These are phyloP conservation scores for Dothistroma pini DNA, from an alignment of 2,329 filamentous ascomycete genomes.

Conservation along the genomic window DNA sequence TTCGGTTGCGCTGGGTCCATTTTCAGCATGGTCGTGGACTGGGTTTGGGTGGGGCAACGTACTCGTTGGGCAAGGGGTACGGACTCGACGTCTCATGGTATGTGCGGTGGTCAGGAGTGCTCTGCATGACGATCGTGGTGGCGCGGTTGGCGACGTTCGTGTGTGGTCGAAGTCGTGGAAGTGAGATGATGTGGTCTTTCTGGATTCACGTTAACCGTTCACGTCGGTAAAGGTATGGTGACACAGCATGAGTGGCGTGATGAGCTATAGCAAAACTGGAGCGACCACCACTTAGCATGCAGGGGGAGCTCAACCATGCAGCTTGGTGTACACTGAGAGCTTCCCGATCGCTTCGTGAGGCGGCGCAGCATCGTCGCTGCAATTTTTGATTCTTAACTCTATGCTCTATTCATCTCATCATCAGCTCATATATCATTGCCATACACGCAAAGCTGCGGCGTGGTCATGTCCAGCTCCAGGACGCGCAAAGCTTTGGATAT, in stretches of 20 bases:
- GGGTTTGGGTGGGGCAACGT: neutral
- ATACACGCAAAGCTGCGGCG: conserved; percentile 26
- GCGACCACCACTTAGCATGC: too few relatives aligned
- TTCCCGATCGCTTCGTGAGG: too few relatives aligned
- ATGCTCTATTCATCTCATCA: conserved; percentile 2
- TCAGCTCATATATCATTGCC: conserved; percentile 25
- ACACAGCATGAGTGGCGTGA: neutral
- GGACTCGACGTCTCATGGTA: neutral
- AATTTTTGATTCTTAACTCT: too few relatives aligned
- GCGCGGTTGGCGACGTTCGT: neutral
- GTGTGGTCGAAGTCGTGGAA: neutral
- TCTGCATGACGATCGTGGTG: neutral
- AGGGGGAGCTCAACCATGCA: too few relatives aligned
- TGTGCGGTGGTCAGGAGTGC: neutral
- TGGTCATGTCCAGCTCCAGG: conserved; percentile 11
- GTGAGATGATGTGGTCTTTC: neutral
- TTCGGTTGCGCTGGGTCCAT: conserved; percentile 13
- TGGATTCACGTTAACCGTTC: neutral
- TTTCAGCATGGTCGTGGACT: too few relatives aligned
- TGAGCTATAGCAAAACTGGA: too few relatives aligned
- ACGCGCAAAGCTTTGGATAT: conserved; percentile 6
- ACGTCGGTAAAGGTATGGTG: neutral
- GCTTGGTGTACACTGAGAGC: too few relatives aligned
- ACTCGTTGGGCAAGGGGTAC: conserved; percentile 5
- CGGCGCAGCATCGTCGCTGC: too few relatives aligned